These are phyloP conservation scores for Pleoardoris graminearum DNA, from an alignment of 2,329 filamentous ascomycete genomes.

Conservation along the genomic window DNA sequence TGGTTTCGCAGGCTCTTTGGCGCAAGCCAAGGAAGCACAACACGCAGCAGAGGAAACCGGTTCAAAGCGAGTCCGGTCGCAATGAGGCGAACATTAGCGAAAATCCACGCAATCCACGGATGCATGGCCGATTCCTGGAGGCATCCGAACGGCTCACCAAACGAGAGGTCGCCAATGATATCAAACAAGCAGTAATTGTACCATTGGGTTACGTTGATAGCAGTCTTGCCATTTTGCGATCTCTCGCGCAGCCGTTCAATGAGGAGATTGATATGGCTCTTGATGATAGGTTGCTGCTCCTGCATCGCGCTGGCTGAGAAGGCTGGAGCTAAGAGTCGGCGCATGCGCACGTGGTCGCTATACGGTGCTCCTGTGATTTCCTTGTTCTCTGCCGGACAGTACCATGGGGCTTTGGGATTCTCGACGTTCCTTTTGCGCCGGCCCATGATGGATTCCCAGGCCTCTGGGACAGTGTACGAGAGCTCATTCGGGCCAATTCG, in stretches of 20 bases:
- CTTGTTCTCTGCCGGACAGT: not conserved
- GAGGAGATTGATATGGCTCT: conserved; percentile 47
- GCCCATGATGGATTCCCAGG: not conserved
- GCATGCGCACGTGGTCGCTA: not conserved
- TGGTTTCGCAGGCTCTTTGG: no score
- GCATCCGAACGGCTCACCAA: conserved; percentile 40
- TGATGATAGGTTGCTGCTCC: conserved; percentile 35
- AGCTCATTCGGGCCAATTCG: not conserved
- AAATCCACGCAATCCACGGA: no score
- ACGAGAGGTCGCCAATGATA: conserved; percentile 39
- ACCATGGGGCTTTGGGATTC: not conserved
- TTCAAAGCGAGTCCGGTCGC: no score
- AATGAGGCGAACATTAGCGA: no score
- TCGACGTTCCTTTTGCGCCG: not conserved
- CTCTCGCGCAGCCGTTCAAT: conserved; percentile 45
- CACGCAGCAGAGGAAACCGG: no score
- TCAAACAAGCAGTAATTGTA: conserved; percentile 41
- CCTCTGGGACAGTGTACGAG: not conserved
- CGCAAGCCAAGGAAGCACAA: no score
- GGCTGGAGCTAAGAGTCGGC: not conserved
- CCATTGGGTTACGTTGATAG: conserved; percentile 42
- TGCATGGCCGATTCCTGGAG: no score
- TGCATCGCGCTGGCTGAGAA: not conserved
- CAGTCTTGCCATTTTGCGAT: conserved; percentile 28
- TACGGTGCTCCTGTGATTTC: not conserved